Evolutionary conservation across 1,284 basidiomycete genomes (phyloP).

Genomic region (Peniophora sp.): DNA sequence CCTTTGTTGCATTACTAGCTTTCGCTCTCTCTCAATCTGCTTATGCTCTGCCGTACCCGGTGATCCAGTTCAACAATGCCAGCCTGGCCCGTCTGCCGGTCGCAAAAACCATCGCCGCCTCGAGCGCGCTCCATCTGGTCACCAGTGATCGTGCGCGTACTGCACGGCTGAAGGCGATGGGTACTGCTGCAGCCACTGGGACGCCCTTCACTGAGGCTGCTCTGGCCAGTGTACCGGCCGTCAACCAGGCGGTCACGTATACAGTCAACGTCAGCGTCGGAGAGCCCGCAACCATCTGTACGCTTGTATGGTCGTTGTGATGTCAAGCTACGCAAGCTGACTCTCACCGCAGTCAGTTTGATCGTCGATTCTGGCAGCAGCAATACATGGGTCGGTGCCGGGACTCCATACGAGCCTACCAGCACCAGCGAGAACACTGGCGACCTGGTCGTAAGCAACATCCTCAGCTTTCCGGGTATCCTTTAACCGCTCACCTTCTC

Average conservation of each 20-base stretch:
- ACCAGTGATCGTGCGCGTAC: no score
- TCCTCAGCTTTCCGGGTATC: not conserved
- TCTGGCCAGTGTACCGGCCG: constrained; percentile 17
- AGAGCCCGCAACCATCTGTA: constrained; percentile 24
- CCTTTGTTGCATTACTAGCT: no score
- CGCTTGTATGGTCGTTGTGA: constrained; percentile 6
- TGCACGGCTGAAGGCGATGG: no score
- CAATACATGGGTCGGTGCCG: constrained; percentile 64
- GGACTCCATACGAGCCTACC: constrained; percentile 36
- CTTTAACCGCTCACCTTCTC: constrained; percentile 2
- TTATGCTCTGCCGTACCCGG: no score
- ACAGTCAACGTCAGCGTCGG: constrained; percentile 25
- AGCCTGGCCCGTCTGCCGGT: no score
- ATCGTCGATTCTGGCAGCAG: constrained; percentile 28
- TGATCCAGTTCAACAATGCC: no score
- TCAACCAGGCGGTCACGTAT: constrained; percentile 29
- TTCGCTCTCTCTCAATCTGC: no score
- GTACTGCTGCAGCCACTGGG: no score
- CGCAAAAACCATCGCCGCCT: no score
- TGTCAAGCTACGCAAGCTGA: not conserved
- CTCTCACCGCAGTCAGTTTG: constrained; percentile 17
- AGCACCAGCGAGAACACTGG: constrained; percentile 32
- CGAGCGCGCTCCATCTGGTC: no score
- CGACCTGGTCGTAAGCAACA: constrained; percentile 30
- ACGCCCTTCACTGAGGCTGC: no score